Evolutionary conservation across 2,329 filamentous ascomycete species (phyloP).

Genomic region (Fusarium sp.): DNA sequence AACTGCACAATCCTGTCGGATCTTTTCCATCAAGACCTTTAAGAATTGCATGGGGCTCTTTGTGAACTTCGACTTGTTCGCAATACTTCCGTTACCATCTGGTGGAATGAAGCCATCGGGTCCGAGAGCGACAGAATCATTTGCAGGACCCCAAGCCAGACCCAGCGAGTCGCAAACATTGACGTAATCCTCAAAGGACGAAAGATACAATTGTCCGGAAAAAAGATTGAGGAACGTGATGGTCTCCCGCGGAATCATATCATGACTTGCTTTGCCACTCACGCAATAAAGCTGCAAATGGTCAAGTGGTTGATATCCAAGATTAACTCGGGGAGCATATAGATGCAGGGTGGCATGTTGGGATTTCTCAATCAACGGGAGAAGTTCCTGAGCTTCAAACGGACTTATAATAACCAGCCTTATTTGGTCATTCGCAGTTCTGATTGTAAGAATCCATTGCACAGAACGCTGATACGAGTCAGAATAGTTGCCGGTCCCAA

Average conservation of each 20-base stretch:
- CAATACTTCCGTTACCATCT: constrained; percentile 1
- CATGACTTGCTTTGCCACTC: not conserved
- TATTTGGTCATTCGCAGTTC: accelerated
- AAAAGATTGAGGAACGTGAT: constrained; percentile 70
- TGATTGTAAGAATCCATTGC: constrained; percentile 39
- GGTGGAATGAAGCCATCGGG: constrained; percentile 51
- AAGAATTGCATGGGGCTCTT: constrained; percentile 54
- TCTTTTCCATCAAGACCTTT: constrained; percentile 49
- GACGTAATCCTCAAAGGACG: constrained; percentile 63
- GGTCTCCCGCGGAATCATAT: constrained; percentile 45
- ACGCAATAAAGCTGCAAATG: constrained; percentile 36
- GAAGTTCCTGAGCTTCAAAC: constrained; percentile 66
- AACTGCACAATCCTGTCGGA: constrained; percentile 51
- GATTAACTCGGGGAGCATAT: constrained; percentile 59
- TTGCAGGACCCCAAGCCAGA: constrained; percentile 49
- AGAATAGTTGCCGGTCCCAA: constrained; percentile 1
- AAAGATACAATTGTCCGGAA: constrained; percentile 73
- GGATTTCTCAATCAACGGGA: constrained; percentile 52
- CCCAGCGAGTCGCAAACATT: constrained; percentile 64
- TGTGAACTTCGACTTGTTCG: constrained; percentile 41
- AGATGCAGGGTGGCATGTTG: constrained; percentile 58
- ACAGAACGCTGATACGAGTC: constrained; percentile 42
- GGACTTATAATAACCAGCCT: constrained; percentile 60
- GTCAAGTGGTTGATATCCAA: constrained; percentile 39
- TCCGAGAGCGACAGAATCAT: constrained; percentile 39